Conservation (phyloP, 139 green algal species). For the Yamagishiella unicocca region DNA sequence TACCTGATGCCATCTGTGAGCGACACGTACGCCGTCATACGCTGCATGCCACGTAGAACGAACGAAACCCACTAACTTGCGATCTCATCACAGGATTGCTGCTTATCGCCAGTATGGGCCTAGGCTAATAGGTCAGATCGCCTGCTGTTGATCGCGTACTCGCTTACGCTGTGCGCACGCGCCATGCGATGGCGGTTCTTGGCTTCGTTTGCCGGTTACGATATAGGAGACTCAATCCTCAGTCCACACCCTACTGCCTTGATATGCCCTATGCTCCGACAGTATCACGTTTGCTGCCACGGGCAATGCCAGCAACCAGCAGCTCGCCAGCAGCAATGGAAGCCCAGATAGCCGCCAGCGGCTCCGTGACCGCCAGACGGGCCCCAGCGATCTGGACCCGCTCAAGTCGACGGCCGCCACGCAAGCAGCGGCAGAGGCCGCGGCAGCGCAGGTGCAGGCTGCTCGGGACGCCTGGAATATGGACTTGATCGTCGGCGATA, state of each 20-base stretch:
- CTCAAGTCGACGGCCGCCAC: constrained; percentile 2
- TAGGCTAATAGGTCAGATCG: no score
- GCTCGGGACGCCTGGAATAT: constrained; percentile 31
- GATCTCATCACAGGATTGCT: not conserved
- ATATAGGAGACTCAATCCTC: no score
- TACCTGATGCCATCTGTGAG: no score
- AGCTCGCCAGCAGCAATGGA: not conserved
- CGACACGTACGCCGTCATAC: not conserved
- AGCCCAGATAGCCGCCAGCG: not conserved
- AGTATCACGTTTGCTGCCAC: no score
- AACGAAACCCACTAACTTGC: not conserved
- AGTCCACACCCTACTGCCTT: no score
- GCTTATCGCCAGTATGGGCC: no score
- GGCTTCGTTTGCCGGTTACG: no score
- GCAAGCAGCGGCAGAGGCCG: not conserved
- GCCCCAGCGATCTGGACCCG: not conserved
- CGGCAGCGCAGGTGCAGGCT: constrained; percentile 13
- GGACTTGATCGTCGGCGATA: not conserved
- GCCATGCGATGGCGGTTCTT: no score
- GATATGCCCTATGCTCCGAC: no score
- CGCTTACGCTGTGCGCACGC: no score
- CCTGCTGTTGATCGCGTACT: no score
- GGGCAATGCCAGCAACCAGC: not conserved
- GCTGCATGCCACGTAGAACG: not conserved
- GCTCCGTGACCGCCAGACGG: no score